These are phyloP conservation scores for Mortierella sp. DNA, from an alignment of 371 early-diverging fungal species.

Conservation along the genomic window DNA sequence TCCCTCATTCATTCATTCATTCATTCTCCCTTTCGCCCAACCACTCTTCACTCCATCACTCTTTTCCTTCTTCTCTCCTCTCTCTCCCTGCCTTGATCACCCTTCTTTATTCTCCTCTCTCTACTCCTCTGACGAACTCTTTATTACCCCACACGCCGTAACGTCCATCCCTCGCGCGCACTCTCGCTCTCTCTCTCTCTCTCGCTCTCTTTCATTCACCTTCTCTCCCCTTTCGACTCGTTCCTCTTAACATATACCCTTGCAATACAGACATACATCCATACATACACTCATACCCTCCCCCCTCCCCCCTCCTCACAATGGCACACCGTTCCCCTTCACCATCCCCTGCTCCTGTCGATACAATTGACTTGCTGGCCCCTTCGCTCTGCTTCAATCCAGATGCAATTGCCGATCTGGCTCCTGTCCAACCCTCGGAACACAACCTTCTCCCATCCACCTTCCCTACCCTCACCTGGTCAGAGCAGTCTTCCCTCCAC, in stretches of 20 bases:
- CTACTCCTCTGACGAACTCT: not conserved
- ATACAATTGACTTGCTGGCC: conserved; percentile 39
- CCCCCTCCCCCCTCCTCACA: not conserved
- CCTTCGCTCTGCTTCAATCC: conserved; percentile 55
- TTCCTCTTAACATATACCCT: not conserved
- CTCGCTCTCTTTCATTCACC: conserved; percentile 1
- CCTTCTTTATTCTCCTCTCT: not conserved
- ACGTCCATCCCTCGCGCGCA: not conserved
- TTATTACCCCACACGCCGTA: not conserved
- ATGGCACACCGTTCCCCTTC: conserved; percentile 5
- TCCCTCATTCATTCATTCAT: not conserved
- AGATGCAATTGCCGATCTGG: conserved; percentile 52
- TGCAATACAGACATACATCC: not conserved
- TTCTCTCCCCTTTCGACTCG: conserved; percentile 32
- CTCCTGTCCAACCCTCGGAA: conserved; percentile 43
- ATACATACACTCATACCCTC: too few relatives aligned
- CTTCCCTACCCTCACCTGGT: conserved; percentile 56
- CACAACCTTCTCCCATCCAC: conserved; percentile 35
- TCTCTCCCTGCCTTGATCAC: not conserved
- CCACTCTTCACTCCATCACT: not conserved
- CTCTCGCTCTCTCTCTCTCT: not conserved
- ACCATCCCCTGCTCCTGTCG: conserved; percentile 36
- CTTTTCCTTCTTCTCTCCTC: not conserved
- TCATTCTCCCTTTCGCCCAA: conserved; percentile 1
- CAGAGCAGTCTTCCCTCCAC: conserved; percentile 31